Evolutionary conservation across 441 rosid species (phyloP), one percentile per base, ranked within the genome.

Genomic region (Croton setiger): DNA sequence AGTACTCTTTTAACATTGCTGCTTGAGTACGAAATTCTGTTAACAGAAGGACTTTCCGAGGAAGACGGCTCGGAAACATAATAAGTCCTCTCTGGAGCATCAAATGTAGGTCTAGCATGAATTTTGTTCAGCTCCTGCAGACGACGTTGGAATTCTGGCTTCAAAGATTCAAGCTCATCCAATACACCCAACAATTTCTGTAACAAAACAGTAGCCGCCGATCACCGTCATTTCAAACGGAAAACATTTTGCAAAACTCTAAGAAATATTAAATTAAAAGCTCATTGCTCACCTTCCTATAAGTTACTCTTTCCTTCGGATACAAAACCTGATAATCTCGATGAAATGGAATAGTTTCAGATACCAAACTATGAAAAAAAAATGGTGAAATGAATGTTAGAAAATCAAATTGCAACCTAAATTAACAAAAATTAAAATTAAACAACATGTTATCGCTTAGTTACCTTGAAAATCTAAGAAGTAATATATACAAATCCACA

Each of bases 301-400:
- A 86, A 71, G 58, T 67, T 7, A 79, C 72, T 74, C 83, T 88
- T 70, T 86, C 95, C 76, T 85, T 91, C 20, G 81, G 70, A 75
- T 72, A 79, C 61, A 77, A 75, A 43, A 69, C 76, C 41, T 76
- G 90, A 68, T 91, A 95, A 76, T 92, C 99, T 75, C 86, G 89
- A 79, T 95, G 98, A 71, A 71, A 85, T 0, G 96, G 99, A 70
- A 92, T 95, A 15, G 97, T 95, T 78, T 95, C 99, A 49, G 96
- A 89, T 37, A 92, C 35, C 60, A 70, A 73, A 67, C 70, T 61
- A 49, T 36, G 9, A 60, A 74, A 63, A 51, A 55, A 58, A 54
- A 20, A 20, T n/a, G 33, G 15, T 5, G 61, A 43, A 63, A 73
- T 57, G 62, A 67, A 73, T 44, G 64, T 70, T 56, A 70, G 33